These are phyloP conservation scores for Fusarium gaditjirri DNA, from an alignment of 2,329 filamentous ascomycete species.

Conservation along the genomic window DNA sequence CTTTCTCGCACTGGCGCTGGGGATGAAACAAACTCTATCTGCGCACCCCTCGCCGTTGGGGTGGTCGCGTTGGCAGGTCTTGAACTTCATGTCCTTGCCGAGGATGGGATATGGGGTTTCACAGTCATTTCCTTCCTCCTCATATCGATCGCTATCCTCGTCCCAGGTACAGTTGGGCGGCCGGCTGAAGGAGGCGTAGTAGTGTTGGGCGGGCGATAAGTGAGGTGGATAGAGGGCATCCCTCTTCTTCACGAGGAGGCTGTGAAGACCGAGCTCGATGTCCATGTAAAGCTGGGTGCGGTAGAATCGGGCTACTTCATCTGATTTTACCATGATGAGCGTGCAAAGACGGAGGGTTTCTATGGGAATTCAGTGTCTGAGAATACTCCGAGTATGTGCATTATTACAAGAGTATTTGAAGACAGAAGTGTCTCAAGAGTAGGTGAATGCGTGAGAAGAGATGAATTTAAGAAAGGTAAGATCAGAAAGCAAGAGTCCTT, in stretches of 20 bases:
- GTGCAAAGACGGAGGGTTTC: background rate
- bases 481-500: background rate
- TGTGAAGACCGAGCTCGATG: constrained; percentile 8
- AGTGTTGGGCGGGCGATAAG: background rate
- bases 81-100: background rate
- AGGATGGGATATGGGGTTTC: background rate
- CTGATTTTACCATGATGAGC: background rate
- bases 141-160: background rate
- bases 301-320: background rate
- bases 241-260: background rate
- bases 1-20: background rate
- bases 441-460: too few relatives aligned
- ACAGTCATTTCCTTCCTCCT: background rate
- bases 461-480: background rate
- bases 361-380: background rate
- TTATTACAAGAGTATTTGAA: background rate
- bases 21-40: constrained; percentile 9
- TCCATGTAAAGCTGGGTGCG: constrained; percentile 5
- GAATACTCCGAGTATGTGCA: background rate
- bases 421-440: background rate
- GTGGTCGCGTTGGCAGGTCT: background rate
- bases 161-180: background rate
- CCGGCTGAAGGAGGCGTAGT: background rate
- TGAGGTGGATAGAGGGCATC: background rate
- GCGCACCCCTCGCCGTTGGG: background rate